A percentile compares a stretch with the other conserved stretches of the same genome.
Evolutionary conservation across 179 eudicot species (phyloP).

Genomic region (Drosera spatulata): DNA sequence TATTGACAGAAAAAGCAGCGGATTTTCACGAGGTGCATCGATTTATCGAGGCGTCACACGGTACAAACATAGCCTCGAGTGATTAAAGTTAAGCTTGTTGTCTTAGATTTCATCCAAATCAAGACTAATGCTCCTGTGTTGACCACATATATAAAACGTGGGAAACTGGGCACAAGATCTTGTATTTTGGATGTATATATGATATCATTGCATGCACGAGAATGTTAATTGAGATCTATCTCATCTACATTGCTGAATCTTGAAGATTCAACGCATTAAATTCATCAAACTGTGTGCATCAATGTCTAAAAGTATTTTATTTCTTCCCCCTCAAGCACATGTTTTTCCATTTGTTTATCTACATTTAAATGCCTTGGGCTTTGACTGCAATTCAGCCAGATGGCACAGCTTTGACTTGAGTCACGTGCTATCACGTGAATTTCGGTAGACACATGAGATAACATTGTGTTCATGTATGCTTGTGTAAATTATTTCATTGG

Average conservation of each 20-base stretch:
- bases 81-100: background rate
- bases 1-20: slow-evolving; percentile 66
- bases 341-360: too few species aligned
- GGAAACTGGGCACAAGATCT: slow-evolving; percentile 12
- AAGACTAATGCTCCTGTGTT: slow-evolving; percentile 1
- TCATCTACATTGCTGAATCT: background rate
- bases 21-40: slow-evolving; percentile 21
- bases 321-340: too few species aligned
- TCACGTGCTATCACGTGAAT: too few species aligned
- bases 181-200: slow-evolving; percentile 5
- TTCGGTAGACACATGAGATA: too few species aligned
- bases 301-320: background rate
- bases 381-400: too few species aligned
- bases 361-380: too few species aligned
- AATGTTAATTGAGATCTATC: slow-evolving; percentile 9
- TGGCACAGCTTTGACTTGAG: too few species aligned
- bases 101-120: background rate
- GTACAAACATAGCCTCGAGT: slow-evolving; percentile 18
- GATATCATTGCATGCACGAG: slow-evolving; percentile 1
- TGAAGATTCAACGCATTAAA: background rate
- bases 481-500: background rate
- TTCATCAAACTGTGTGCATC: too few species aligned
- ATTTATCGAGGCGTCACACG: slow-evolving; percentile 96
- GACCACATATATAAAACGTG: background rate
- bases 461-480: too few species aligned